These are phyloP conservation scores for Candida mesenterica DNA, from an alignment of 1,139 yeast species.

Conservation along the genomic window DNA sequence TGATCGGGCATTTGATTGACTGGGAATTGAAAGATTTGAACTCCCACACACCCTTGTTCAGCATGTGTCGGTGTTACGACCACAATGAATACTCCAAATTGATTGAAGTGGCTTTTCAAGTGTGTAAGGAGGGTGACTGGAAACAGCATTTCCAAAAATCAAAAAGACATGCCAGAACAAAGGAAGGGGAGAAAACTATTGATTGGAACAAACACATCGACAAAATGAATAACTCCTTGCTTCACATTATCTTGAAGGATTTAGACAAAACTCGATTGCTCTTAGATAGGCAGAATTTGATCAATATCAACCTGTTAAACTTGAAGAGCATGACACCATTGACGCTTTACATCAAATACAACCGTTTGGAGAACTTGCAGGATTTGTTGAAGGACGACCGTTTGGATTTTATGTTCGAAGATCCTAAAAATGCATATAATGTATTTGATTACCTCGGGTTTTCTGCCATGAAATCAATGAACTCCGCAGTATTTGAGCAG, in stretches of 20 bases:
- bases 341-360: constrained; percentile 68
- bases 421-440: constrained; percentile 41
- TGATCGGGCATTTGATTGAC: constrained; percentile 56
- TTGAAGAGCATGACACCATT: constrained; percentile 63
- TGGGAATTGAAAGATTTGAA: constrained; percentile 72
- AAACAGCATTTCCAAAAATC: no score
- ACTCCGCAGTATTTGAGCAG: constrained; percentile 41
- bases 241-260: constrained; percentile 62
- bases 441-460: constrained; percentile 42
- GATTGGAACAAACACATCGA: constrained; percentile 67
- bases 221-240: constrained; percentile 65
- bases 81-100: constrained; percentile 59
- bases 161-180: no score
- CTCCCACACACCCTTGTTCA: constrained; percentile 78
- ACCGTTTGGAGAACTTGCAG: constrained; percentile 57
- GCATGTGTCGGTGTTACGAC: constrained; percentile 79
- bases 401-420: constrained; percentile 44
- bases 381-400: constrained; percentile 45
- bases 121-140: constrained; percentile 29
- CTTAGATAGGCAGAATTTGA: constrained; percentile 27
- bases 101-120: constrained; percentile 43
- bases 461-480: constrained; percentile 30
- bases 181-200: constrained; percentile 18
- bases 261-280: constrained; percentile 40
- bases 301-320: constrained; percentile 66